Base-by-base conservation (phyloP, 257 asterid species). In the Osmanthus fragrans region DNA sequence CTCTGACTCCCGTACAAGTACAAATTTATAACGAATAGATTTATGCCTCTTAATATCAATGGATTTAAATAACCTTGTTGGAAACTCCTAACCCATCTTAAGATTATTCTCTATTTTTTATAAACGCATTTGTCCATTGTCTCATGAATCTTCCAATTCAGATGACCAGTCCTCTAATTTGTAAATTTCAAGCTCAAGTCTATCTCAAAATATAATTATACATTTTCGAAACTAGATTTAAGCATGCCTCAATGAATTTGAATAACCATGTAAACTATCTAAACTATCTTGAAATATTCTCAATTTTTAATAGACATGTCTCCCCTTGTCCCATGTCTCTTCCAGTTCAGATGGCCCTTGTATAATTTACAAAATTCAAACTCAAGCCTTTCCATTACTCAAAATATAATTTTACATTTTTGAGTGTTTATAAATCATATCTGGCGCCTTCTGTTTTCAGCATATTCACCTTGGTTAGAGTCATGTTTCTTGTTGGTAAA, bases 391-490 rank as follows among this genome's bases (percentile, higher is more conserved):
- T 29, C 45, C 67, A 16, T 34, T 70, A 33, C 45, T 47, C 42
- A 33, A 47, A 25, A 70, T 74, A 77, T 79, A 77, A 77, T 72
- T 27, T 49, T 60, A 70, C 37, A 49, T 32, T 25, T 36, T 65
- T 34, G 39, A 72, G 70, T 33, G 49, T 27, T 32, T 30, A 23
- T 25, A 30, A 15, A 16, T 60, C 27, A 42, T 70, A 56, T 29
- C 34, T 63, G 67, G 45, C 34, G 58, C 42, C 71, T 63, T 56
- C 40, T 64, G 66, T 45, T 67, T 56, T 73, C 47, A 71, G 60
- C 72, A 74, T 67, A 40, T 71, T 18, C 29, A 60, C 25, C 68
- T 40, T 45, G 47, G 51, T 54, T 79, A 23, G 64, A 70, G 49
- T 7, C 64, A 18, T 42, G 5, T 45, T 23, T 18, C 10, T 76